Conservation (phyloP, 2,329 filamentous ascomycete species). For the Sporothrix phasma region DNA sequence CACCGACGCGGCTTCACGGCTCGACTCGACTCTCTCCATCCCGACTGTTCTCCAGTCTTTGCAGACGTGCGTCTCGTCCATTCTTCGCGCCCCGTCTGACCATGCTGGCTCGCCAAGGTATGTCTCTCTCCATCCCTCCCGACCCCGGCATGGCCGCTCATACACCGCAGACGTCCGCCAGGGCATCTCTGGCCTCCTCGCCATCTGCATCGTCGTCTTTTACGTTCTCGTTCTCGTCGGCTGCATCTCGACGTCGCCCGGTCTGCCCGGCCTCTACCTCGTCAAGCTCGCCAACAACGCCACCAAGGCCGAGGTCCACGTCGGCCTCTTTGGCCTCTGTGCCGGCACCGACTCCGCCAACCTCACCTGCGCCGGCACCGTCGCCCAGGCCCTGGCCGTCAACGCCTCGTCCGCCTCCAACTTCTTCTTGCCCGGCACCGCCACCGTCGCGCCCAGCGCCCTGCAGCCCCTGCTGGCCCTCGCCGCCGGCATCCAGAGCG, state of each 20-base stretch:
- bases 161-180: background rate
- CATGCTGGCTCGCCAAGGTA: slow-evolving; percentile 8
- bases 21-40: background rate
- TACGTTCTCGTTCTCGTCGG: slow-evolving; percentile 19
- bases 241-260: slow-evolving; percentile 20
- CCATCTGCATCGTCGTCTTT: slow-evolving; percentile 10
- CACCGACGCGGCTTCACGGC: too few relatives aligned
- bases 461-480: slow-evolving; percentile 17
- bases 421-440: slow-evolving; percentile 16
- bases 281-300: slow-evolving; percentile 18
- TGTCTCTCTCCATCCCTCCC: background rate
- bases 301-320: slow-evolving; percentile 16
- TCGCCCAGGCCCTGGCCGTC: slow-evolving; percentile 10
- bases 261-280: slow-evolving; percentile 19
- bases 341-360: slow-evolving; percentile 13
- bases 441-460: slow-evolving; percentile 2
- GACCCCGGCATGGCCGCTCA: background rate
- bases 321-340: slow-evolving; percentile 20
- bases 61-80: too few relatives aligned
- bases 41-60: too few relatives aligned
- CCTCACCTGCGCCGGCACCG: slow-evolving; percentile 17
- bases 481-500: slow-evolving; percentile 15
- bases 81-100: background rate
- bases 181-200: slow-evolving; percentile 5
- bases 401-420: background rate